Evolutionary conservation across 768 basidiomycete genomes (phyloP), one percentile per base, ranked within the genome.

Genomic region (Lentinula aciculospora): DNA sequence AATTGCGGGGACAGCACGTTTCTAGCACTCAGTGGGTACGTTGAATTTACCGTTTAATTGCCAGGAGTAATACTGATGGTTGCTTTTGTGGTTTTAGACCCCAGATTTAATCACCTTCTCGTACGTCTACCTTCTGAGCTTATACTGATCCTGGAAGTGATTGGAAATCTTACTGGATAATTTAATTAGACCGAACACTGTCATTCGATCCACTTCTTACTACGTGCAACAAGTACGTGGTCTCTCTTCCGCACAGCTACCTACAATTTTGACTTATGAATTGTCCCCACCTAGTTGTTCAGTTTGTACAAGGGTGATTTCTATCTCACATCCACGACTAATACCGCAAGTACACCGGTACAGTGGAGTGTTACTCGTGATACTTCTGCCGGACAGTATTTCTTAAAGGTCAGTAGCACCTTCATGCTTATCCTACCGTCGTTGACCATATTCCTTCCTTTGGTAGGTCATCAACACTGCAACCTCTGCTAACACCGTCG

Each of bases 321-420:
- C 61, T 87, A 85, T 63, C 66, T 88, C 1, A 81, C 85, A 2
- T 85, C 81, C 64, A 87, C 84, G 0, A 73, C 84, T 0, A 85
- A 85, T 1, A 69, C 58, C 28, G 54, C 62, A 0, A 65, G 62
- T 3, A 82, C 81, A 9, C 80, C 81, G 0, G 65, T 85, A 1
- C 77, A 82, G 67, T 89, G 86, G 86, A 85, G 83, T 61, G 77
- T 86, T 13, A 73, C 74, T 8, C 71, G 75, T 50, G 71, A 72
- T 34, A 75, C 61, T 2, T 63, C 59, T 32, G 48, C 23, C 10
- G 23, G 74, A 2, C 58, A 64, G 0, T 66, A 72, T 15, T 53
- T 53, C 25, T 39, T 3, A 64, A 78, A 56, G 70, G 86, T 53
- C 15, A 25, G 51, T 4, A 15, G 29, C 19, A 37, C 53, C 36